Conservation (phyloP, 2,329 filamentous ascomycete genomes). For the Colletotrichum acutatum region DNA sequence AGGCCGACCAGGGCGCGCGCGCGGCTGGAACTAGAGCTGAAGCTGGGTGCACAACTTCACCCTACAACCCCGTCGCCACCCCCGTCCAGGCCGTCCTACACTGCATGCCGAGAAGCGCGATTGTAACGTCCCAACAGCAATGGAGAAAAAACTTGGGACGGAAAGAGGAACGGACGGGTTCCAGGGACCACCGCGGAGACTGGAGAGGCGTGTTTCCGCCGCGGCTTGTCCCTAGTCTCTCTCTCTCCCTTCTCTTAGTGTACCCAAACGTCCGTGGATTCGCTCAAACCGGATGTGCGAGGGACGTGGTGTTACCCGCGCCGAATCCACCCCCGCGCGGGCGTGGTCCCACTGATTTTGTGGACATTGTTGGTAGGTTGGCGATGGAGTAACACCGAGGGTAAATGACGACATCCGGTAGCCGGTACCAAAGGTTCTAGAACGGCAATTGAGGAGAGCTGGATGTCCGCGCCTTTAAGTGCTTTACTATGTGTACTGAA, state of each 20-base stretch:
- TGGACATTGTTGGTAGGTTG: neutral
- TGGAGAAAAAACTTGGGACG: neutral
- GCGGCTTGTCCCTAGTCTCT: constrained; percentile 11
- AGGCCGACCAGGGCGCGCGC: too few species aligned
- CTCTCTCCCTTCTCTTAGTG: neutral
- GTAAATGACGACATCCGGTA: constrained; percentile 29
- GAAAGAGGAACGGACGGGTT: neutral
- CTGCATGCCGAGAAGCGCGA: neutral
- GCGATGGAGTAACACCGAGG: constrained; percentile 31
- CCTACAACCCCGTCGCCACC: neutral
- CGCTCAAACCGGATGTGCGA: neutral
- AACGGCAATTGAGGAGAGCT: neutral
- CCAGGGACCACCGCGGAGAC: neutral
- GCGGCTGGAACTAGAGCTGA: neutral
- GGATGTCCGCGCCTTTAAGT: neutral
- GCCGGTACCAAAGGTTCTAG: neutral
- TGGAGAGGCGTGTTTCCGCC: constrained; percentile 8
- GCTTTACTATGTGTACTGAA: too few species aligned
- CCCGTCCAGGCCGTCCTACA: neutral
- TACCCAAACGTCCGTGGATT: neutral
- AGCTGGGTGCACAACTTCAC: neutral
- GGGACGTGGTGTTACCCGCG: neutral
- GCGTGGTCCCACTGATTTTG: constrained; percentile 4
- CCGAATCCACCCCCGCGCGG: constrained; percentile 13
- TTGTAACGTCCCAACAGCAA: constrained; percentile 14